Percentiles rank a stretch among this genome's conserved stretches.
These are phyloP conservation scores for Cladophialophora exuberans DNA, from an alignment of 2,329 filamentous ascomycete genomes.

Conservation along the genomic window DNA sequence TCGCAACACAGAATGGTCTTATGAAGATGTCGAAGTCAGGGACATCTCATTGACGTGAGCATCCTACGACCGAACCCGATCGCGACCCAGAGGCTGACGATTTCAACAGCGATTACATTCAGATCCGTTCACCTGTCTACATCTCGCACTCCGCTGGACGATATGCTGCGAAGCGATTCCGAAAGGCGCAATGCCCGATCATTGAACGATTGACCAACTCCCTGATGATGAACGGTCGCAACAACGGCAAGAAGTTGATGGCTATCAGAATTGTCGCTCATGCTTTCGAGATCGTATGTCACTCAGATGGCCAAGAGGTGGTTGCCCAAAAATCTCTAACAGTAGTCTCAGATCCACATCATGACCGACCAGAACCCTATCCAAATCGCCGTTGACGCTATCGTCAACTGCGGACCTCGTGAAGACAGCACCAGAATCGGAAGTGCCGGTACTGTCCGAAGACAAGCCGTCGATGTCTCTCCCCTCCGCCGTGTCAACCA, in stretches of 20 bases:
- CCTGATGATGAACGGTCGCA: slow-evolving; percentile 99
- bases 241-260: slow-evolving; percentile 99
- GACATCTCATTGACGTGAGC: slow-evolving; percentile 96
- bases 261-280: slow-evolving; percentile 99
- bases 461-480: slow-evolving; percentile 99
- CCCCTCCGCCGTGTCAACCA: slow-evolving; percentile 99
- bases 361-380: slow-evolving; percentile 99
- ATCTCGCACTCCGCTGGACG: slow-evolving; percentile 97
- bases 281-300: slow-evolving; percentile 97
- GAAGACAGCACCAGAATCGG: slow-evolving; percentile 99
- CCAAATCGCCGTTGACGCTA: slow-evolving; percentile 98
- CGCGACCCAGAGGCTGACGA: slow-evolving; percentile 14
- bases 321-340: slow-evolving; percentile 18
- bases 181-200: slow-evolving; percentile 99
- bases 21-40: slow-evolving; percentile 99
- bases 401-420: slow-evolving; percentile 99
- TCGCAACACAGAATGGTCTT: too few relatives aligned
- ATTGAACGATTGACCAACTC: slow-evolving; percentile 99
- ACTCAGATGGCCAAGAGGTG: slow-evolving; percentile 3
- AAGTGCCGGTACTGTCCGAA: slow-evolving; percentile 98
- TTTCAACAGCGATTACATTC: slow-evolving; percentile 89
- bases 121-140: slow-evolving; percentile 98
- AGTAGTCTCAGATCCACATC: slow-evolving; percentile 81
- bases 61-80: slow-evolving; percentile 51
- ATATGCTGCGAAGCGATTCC: slow-evolving; percentile 99